Conservation (phyloP, 2,329 filamentous ascomycete species). For the Microdochium trichocladiopsis region DNA sequence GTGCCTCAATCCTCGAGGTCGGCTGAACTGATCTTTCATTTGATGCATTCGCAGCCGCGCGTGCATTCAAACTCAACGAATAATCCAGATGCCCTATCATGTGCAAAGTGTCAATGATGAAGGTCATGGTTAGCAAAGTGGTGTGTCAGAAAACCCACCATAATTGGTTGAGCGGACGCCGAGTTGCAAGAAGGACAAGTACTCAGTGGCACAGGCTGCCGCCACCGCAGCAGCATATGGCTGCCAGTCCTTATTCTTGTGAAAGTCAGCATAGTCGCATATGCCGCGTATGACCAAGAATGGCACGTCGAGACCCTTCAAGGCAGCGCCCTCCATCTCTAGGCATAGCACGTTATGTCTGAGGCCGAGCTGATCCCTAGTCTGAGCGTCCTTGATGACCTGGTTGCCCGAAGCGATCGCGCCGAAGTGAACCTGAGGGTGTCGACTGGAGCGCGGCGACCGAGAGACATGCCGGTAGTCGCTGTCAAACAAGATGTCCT, state of each 20-base stretch:
- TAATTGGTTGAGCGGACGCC: no score
- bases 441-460: neutral
- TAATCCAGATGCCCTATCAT: no score
- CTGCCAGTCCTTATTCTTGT: slow-evolving; percentile 1
- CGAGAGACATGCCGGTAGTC: neutral
- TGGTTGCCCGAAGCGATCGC: slow-evolving; percentile 9
- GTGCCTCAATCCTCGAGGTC: neutral
- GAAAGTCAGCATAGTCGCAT: slow-evolving; percentile 1
- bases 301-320: slow-evolving; percentile 8
- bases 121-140: no score
- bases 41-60: no score
- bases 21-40: no score
- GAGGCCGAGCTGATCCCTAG: slow-evolving; percentile 4
- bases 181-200: neutral
- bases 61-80: no score
- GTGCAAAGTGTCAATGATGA: no score
- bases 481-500: neutral
- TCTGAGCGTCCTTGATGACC: slow-evolving; percentile 7
- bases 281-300: slow-evolving; percentile 7
- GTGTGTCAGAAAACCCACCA: no score
- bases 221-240: neutral
- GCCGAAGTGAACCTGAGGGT: slow-evolving; percentile 7
- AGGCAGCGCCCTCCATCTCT: slow-evolving; percentile 7
- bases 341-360: slow-evolving; percentile 6
- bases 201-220: slow-evolving; percentile 1